These are phyloP conservation scores for Ceratobasidium sp. DNA, from an alignment of 1,284 basidiomycete genomes.

Conservation along the genomic window DNA sequence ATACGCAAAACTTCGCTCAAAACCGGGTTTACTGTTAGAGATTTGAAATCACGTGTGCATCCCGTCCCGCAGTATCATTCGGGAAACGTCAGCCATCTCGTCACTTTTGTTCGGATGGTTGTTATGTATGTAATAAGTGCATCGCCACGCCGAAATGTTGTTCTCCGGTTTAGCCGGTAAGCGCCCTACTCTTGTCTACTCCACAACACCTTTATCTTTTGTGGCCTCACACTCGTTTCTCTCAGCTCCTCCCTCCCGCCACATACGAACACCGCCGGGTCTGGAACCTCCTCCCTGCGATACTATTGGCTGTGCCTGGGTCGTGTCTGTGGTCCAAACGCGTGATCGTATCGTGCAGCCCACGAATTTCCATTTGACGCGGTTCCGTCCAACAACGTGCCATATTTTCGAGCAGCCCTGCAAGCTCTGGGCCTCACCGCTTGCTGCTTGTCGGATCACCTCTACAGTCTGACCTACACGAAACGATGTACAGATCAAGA, in stretches of 20 bases:
- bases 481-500: constrained; percentile 28
- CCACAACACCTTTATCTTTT: constrained; percentile 11
- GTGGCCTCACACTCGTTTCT: constrained; percentile 1
- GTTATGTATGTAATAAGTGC: neutral
- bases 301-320: neutral
- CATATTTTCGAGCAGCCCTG: neutral
- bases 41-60: too few species aligned
- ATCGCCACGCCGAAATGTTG: neutral
- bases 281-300: constrained; percentile 12
- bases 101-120: neutral
- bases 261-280: neutral
- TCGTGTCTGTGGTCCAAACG: constrained; percentile 1
- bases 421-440: neutral
- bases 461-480: neutral
- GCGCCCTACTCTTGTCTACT: neutral
- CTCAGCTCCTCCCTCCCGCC: neutral
- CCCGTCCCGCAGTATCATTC: neutral
- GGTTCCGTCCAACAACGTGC: constrained; percentile 7
- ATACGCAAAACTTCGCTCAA: too few species aligned
- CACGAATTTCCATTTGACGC: constrained; percentile 20
- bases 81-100: neutral
- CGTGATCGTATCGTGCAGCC: constrained; percentile 13
- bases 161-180: neutral
- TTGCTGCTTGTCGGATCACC: neutral
- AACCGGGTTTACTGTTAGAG: too few species aligned